Conservation (phyloP, 768 basidiomycete species). For the Leccinum obscurum region DNA sequence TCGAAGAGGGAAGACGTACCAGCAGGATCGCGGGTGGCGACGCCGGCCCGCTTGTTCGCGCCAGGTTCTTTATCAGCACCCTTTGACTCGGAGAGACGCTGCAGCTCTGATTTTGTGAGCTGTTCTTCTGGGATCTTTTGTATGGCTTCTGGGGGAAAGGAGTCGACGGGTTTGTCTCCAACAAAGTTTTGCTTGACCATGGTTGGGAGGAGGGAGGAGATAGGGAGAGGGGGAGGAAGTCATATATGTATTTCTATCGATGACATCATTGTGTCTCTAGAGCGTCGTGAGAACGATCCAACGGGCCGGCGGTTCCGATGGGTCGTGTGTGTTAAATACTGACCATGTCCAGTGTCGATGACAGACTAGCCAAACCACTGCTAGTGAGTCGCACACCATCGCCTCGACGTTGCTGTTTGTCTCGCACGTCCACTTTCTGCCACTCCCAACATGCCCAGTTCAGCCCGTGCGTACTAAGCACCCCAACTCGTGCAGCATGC, state of each 20-base stretch:
- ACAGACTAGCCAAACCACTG: neutral
- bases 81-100: no score
- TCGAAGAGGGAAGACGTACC: neutral
- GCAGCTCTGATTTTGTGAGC: no score
- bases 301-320: no score
- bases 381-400: neutral
- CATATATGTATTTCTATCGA: no score
- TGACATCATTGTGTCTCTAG: slow-evolving; percentile 11
- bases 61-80: no score
- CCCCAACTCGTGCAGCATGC: neutral
- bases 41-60: slow-evolving; percentile 29
- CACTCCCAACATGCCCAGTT: slow-evolving; percentile 1
- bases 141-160: slow-evolving; percentile 19
- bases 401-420: neutral
- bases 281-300: no score
- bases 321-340: neutral
- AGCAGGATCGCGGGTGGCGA: slow-evolving; percentile 25
- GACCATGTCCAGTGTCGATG: neutral
- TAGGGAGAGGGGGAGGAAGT: no score
- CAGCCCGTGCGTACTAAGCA: slow-evolving; percentile 4
- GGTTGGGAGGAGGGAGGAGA: neutral
- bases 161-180: slow-evolving; percentile 28
- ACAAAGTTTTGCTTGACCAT: slow-evolving; percentile 29
- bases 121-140: slow-evolving; percentile 23
- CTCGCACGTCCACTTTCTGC: neutral